Evolutionary conservation across 257 asterid species (phyloP).

Genomic region (Jaltomata sinuosa): DNA sequence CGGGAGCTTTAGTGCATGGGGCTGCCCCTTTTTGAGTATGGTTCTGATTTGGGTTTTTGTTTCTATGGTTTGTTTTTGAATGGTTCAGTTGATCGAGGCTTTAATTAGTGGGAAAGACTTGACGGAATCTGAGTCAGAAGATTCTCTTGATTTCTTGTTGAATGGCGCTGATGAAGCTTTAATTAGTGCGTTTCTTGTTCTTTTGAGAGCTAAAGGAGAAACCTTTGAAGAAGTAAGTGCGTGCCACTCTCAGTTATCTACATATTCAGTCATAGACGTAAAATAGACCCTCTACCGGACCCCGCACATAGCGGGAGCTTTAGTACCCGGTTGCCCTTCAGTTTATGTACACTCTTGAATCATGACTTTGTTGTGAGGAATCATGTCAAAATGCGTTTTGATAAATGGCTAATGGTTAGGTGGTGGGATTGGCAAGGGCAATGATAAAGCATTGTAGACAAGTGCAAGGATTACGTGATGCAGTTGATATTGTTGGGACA

Average conservation of each 20-base stretch:
- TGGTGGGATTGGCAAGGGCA: constrained; percentile 78
- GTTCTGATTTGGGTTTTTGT: neutral
- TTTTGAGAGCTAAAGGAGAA: constrained; percentile 94
- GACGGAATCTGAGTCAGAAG: constrained; percentile 77
- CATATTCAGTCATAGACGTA: neutral
- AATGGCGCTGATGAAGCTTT: constrained; percentile 80
- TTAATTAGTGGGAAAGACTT: constrained; percentile 70
- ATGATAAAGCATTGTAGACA: constrained; percentile 56
- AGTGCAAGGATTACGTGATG: constrained; percentile 52
- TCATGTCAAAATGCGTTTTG: neutral
- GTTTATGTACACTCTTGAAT: neutral
- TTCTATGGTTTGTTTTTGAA: neutral
- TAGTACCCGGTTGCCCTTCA: too few relatives aligned
- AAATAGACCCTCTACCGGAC: too few relatives aligned
- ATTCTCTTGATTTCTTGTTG: constrained; percentile 74
- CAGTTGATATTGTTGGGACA: constrained; percentile 80
- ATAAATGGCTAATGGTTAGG: constrained; percentile 17
- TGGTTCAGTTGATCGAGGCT: constrained; percentile 58
- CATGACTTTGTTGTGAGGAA: neutral
- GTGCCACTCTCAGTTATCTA: neutral
- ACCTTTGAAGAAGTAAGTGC: constrained; percentile 71
- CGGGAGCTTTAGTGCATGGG: too few relatives aligned
- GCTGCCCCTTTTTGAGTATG: neutral
- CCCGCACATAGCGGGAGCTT: too few relatives aligned
- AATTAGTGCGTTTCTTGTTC: constrained; percentile 91